Conservation (phyloP, 345 rosid genomes). For the Rhodamnia rubescens region DNA sequence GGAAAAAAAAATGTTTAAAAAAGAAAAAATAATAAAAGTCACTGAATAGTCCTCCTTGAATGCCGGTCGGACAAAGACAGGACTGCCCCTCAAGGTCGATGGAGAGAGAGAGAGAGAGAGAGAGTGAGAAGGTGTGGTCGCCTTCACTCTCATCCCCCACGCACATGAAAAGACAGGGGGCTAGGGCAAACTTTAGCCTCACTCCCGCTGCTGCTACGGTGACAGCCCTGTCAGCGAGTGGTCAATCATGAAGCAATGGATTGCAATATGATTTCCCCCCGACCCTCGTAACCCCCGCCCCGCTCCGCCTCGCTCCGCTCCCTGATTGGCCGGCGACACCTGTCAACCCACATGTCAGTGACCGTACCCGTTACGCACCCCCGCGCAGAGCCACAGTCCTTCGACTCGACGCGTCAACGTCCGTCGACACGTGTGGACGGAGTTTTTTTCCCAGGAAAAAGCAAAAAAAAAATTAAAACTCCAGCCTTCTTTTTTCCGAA, state of each 20-base stretch:
- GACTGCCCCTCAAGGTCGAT: conserved; percentile 18
- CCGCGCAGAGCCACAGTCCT: background rate
- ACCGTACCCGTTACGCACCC: conserved; percentile 9
- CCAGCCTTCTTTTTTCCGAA: background rate
- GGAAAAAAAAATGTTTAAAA: background rate
- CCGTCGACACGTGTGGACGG: conserved; percentile 27
- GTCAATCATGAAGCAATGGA: conserved; percentile 67
- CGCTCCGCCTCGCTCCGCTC: background rate
- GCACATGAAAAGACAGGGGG: conserved; percentile 21
- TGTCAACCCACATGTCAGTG: conserved; percentile 13
- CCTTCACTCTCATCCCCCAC: conserved; percentile 7
- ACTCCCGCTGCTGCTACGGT: conserved; percentile 11
- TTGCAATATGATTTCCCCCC: conserved; percentile 41
- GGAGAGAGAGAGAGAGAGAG: background rate
- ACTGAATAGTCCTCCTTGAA: conserved; percentile 14
- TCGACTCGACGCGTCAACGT: background rate
- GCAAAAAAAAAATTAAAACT: too few species aligned
- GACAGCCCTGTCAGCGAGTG: conserved; percentile 41
- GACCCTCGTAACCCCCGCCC: conserved; percentile 1
- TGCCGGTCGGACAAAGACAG: conserved; percentile 35
- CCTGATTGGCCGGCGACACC: background rate
- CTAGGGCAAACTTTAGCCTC: background rate
- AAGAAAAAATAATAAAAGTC: background rate
- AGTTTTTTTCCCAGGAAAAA: background rate
- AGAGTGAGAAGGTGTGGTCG: conserved; percentile 43